Evolutionary conservation across 2,329 filamentous ascomycete species (phyloP).

Genomic region (Emergomyces orientalis): DNA sequence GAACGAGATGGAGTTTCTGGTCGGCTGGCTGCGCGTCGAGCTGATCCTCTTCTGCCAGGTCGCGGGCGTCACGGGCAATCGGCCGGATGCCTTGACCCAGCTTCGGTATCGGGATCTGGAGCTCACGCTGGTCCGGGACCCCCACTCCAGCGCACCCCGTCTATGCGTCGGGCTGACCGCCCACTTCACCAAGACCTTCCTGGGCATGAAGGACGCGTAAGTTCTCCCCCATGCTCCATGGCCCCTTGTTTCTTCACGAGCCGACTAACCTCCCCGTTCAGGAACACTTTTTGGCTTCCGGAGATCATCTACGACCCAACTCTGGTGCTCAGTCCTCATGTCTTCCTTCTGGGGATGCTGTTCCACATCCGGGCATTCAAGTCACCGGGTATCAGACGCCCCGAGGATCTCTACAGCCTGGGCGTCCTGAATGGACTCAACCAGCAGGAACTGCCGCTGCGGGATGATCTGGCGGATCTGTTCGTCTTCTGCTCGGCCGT

Average conservation of each 20-base stretch:
- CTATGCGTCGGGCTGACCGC: constrained; percentile 12
- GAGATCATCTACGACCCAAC: constrained; percentile 19
- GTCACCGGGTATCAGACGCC: constrained; percentile 9
- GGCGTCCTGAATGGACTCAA: constrained; percentile 12
- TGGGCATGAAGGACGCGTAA: constrained; percentile 14
- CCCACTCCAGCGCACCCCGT: not conserved
- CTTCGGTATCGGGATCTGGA: constrained; percentile 16
- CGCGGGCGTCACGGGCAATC: constrained; percentile 15
- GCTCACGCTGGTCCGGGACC: constrained; percentile 9
- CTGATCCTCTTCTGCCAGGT: constrained; percentile 17
- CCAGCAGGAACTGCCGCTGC: constrained; percentile 10
- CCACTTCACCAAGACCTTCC: constrained; percentile 13
- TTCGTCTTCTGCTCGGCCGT: constrained; percentile 20
- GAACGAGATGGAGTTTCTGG: constrained; percentile 16
- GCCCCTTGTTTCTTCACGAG: not conserved
- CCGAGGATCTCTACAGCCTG: constrained; percentile 14
- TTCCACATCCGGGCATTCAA: constrained; percentile 17
- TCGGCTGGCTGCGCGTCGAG: constrained; percentile 15
- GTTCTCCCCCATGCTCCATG: not conserved
- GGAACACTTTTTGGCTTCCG: constrained; percentile 18
- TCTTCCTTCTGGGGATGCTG: constrained; percentile 14
- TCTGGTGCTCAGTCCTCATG: constrained; percentile 16
- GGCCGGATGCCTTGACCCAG: constrained; percentile 11
- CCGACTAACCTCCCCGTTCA: constrained; percentile 8
- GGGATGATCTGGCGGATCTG: constrained; percentile 9